Base-by-base conservation (phyloP, 148 eudicot species). In the Amaranthus cruentus region DNA sequence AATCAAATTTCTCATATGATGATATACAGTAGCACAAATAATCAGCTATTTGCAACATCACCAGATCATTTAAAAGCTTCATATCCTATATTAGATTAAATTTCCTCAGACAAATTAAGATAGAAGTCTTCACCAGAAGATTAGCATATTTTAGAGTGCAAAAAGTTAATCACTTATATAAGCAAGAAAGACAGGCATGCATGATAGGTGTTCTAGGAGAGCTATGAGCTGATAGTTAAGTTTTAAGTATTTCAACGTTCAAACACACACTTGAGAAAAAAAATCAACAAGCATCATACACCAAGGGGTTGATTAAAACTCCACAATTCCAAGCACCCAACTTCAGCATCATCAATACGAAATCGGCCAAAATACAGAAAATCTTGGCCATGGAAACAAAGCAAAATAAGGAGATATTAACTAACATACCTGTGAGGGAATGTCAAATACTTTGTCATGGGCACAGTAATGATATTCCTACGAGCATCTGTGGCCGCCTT, bases 401-500 rank as follows among this genome's bases (percentile, higher is more conserved):
- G 4, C 2, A 11, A 49, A 0, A 48, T 49, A 11, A 70, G 4
- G 43, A 21, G 28, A 53, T 51, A 65, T 6, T 7, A 71, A 2
- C 10, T 58, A 0, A 7, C 4, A 47, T 87, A 88, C 98, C 98
- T 89, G 89, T 94, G 98, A 55, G 96, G 98, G 64, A 94, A 91
- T 0, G 98, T 91, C 72, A 77, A 63, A 78, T 91, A 91, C 76
- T 91, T 94, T 47, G 98, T 91, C 90, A 91, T 78, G 7, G 97
- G 98, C 13, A 94, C 89, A 0, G 88, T 82, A 58, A 89, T 64
- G 0, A 91, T 72, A 67, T 94, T 88, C 78, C 97, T 74, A 52
- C 98, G 84, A 13, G 98, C 98, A 80, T 94, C 85, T 0, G 76
- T 76, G 2, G 96, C 93, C 2, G 97, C 90, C 73, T 94, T 94